These are phyloP conservation scores for Amanita rubescens DNA, from an alignment of 768 basidiomycete genomes.

Conservation along the genomic window DNA sequence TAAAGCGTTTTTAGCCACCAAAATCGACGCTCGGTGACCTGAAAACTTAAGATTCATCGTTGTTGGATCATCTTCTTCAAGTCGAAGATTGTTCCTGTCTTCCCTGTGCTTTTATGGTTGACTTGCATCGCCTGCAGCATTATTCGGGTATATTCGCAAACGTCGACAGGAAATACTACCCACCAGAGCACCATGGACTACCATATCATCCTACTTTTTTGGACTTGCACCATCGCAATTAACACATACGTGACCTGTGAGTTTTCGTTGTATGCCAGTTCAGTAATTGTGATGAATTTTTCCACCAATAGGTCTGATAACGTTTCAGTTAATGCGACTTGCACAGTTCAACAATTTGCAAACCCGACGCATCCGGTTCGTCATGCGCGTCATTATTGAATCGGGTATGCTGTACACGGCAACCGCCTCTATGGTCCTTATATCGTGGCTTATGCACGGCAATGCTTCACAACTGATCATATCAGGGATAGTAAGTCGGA, in stretches of 20 bases:
- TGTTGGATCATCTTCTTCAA: slow-evolving; percentile 15
- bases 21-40: background rate
- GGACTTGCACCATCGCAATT: slow-evolving; percentile 12
- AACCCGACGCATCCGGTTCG: background rate
- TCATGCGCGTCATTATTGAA: no score
- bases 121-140: slow-evolving; percentile 5
- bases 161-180: background rate
- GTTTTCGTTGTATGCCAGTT: background rate
- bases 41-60: slow-evolving; percentile 9
- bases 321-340: background rate
- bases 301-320: background rate
- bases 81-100: slow-evolving; percentile 4
- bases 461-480: no score
- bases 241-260: slow-evolving; percentile 15
- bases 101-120: slow-evolving; percentile 13
- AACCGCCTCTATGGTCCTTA: background rate
- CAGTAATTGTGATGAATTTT: background rate
- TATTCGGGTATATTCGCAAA: slow-evolving; percentile 2
- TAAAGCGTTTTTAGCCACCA: background rate
- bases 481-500: no score
- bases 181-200: background rate
- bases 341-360: background rate
- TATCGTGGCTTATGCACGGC: no score
- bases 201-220: slow-evolving; percentile 5
- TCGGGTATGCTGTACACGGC: slow-evolving; percentile 1